phyloP scores from a whole-genome alignment of 78 protist species.

The Planoprotostelium fungivorum region DNA sequence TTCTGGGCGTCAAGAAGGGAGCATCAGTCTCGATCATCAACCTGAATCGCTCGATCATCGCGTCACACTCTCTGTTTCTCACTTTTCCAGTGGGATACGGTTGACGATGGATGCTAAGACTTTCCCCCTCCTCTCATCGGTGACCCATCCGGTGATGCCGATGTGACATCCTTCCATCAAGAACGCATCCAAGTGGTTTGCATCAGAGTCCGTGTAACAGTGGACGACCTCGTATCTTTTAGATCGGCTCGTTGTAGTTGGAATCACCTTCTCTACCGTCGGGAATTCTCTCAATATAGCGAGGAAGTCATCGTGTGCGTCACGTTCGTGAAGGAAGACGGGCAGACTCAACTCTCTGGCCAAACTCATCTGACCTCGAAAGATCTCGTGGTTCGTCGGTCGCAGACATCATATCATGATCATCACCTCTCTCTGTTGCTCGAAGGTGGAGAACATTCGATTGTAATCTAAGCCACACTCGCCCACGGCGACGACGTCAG shows the following conservation, averaged over 20 bases:
- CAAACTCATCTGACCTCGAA: conserved; percentile 37
- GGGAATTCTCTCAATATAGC: conserved; percentile 6
- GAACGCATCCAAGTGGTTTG: conserved; percentile 24
- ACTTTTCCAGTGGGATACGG: conserved; percentile 33
- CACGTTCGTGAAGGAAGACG: conserved; percentile 58
- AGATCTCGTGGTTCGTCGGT: conserved; percentile 3
- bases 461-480: conserved; percentile 65
- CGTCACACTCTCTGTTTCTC: background rate
- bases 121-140: conserved; percentile 36
- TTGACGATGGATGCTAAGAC: conserved; percentile 1
- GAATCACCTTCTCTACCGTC: conserved; percentile 1
- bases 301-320: conserved; percentile 30
- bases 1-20: conserved; percentile 54
- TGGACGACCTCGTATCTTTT: conserved; percentile 22
- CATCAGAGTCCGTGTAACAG: conserved; percentile 43
- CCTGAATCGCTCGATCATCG: background rate
- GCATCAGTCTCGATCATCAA: conserved; percentile 61
- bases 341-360: conserved; percentile 43
- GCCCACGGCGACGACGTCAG: conserved; percentile 38
- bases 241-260: background rate
- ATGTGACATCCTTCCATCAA: conserved; percentile 28
- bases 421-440: conserved; percentile 13
- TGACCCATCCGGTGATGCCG: conserved; percentile 51
- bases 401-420: background rate
- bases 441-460: conserved; percentile 28